Base-by-base conservation (phyloP, 768 basidiomycete species). In the Serendipita indica region DNA sequence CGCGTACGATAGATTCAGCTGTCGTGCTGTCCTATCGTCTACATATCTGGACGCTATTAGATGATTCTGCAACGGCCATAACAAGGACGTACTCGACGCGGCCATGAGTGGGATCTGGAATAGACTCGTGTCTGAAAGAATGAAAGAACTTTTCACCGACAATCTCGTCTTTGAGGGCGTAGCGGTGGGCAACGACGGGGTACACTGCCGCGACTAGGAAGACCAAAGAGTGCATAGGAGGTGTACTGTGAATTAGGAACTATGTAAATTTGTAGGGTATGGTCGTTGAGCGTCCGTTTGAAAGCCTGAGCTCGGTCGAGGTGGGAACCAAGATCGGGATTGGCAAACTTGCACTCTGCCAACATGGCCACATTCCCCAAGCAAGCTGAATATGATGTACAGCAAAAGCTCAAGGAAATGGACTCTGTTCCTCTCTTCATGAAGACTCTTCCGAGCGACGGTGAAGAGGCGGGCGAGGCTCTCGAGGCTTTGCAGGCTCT, bases 361-460 rank as follows among this genome's bases (percentile, higher is more conserved):
- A 37, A 10, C 10, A 54, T 54, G 49, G 30, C 20, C 30, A 54
- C 49, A 18, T n/a, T 54, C 16, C 49, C 49, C 30, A 18, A 54
- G 49, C 49, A 18, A 22, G 49, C 49, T 2, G 16, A 18, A 6
- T 32, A 32, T 10, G 30, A 54, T 54, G 49, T 22, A 32, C 49
- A 54, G 16, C 14, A 33, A 35, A 73, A 71, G 54, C 64, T 80
- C 22, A 68, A 69, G 3, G 71, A 66, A 14, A 71, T 83, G 39
- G 83, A 92, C 63, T 74, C 78, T 3, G 72, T 86, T 2, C 96
- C 96, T 3, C 73, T 99, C 34, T 99, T 99, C 72, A 98, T 98
- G 92, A 82, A 82, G 64, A 79, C 82, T 18, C 75, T 96, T 18
- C 92, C 93, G 0, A 72, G 72, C 3, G 86, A 86, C 3, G 79